A percentile compares a stretch with the other conserved stretches of the same genome.
Conservation (phyloP, 192 early-diverging fungal genomes). For the Umbelopsis ramanniana region DNA sequence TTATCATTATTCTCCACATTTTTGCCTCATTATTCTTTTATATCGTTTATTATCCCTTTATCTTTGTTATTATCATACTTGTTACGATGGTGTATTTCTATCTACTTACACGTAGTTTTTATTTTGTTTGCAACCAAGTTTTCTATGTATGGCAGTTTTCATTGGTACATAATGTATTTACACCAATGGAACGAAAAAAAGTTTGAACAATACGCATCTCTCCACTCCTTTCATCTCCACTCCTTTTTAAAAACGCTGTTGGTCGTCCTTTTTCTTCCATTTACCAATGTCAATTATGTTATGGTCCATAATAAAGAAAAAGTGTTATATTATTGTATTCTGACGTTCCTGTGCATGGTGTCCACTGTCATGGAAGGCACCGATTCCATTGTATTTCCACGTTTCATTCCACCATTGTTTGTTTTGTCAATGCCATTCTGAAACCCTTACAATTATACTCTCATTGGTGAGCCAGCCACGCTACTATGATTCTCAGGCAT, state of each 20-base stretch:
- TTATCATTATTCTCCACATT: neutral
- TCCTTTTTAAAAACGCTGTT: neutral
- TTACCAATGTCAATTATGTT: neutral
- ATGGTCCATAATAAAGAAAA: neutral
- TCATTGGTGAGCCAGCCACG: too few species aligned
- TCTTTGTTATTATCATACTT: slow-evolving; percentile 2
- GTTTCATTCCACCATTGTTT: too few species aligned
- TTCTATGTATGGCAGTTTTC: slow-evolving; percentile 4
- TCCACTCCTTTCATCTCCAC: slow-evolving; percentile 6
- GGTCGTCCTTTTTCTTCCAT: neutral
- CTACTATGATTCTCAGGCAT: too few species aligned
- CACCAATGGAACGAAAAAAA: neutral
- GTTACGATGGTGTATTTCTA: slow-evolving; percentile 18
- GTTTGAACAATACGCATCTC: neutral
- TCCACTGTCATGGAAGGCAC: too few species aligned
- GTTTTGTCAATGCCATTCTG: too few species aligned
- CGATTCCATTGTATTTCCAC: too few species aligned
- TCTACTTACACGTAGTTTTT: neutral
- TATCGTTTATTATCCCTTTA: too few species aligned
- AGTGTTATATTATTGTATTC: neutral
- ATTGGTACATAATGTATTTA: neutral
- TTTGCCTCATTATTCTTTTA: neutral
- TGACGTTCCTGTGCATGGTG: too few species aligned
- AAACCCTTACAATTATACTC: too few species aligned
- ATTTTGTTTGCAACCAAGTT: neutral